A percentile compares a stretch with the other conserved stretches of the same genome.
These are phyloP conservation scores for Arxiozyma bovina DNA, from an alignment of 1,139 yeast genomes.

Conservation along the genomic window DNA sequence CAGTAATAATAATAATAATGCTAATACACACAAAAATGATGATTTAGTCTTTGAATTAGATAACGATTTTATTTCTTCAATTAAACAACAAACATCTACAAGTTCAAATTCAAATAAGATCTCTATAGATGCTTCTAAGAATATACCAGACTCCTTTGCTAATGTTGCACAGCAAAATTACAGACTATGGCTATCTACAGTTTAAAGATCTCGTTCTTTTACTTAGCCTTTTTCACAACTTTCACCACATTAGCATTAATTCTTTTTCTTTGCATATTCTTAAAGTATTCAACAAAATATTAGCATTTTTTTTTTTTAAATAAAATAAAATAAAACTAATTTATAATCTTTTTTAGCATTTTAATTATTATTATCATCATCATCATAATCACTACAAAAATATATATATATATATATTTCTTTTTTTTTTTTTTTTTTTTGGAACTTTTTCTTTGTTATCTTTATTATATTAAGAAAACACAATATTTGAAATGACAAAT, in stretches of 20 bases:
- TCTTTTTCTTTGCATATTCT: neutral
- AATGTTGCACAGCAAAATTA: conserved; percentile 26
- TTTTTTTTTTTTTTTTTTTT: no score
- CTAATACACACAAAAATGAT: neutral
- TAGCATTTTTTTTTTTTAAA: neutral
- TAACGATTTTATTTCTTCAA: conserved; percentile 1
- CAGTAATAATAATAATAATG: no score
- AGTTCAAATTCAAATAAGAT: neutral
- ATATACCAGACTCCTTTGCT: conserved; percentile 13
- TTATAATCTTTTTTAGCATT: no score
- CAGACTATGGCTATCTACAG: conserved; percentile 22
- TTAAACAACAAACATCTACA: neutral
- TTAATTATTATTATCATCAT: no score
- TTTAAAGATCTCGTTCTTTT: conserved; percentile 1
- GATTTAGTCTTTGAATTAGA: conserved; percentile 8
- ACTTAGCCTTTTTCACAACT: neutral
- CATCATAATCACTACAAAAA: neutral
- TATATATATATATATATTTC: no score
- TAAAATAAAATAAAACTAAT: no score
- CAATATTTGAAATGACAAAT: no score
- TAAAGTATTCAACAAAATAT: no score
- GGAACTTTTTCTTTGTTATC: no score
- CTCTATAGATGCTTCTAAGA: neutral
- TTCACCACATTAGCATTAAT: neutral
- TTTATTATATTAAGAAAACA: no score